Evolutionary conservation across 2,329 filamentous ascomycete species (phyloP).

Genomic region (Graphilbum sp.): DNA sequence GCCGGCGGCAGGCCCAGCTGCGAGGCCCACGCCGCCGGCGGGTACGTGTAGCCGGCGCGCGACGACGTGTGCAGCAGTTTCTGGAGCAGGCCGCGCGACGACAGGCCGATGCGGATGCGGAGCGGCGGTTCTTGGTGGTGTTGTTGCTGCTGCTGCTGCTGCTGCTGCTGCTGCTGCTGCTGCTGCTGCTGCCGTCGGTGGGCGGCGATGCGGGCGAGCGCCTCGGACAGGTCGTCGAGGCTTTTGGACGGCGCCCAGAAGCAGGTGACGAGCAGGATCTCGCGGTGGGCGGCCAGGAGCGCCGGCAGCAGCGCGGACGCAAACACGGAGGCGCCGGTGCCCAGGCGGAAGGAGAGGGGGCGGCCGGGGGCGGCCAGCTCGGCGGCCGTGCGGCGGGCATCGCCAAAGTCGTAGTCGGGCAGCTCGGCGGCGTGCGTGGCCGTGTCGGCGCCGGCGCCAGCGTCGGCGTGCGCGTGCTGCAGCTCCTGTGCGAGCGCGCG

Average conservation of each 20-base stretch:
- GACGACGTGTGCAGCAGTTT: slow-evolving; percentile 60
- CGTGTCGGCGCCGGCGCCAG: too few species aligned
- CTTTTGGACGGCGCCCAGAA: slow-evolving; percentile 38
- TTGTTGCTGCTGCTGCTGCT: too few species aligned
- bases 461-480: too few species aligned
- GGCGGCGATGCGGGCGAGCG: slow-evolving; percentile 40
- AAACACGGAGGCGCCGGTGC: slow-evolving; percentile 42
- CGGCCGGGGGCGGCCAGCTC: slow-evolving; percentile 30
- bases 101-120: slow-evolving; percentile 59
- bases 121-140: too few species aligned
- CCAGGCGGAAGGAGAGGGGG: slow-evolving; percentile 32
- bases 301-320: slow-evolving; percentile 40
- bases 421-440: slow-evolving; percentile 19
- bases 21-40: slow-evolving; percentile 37
- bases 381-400: slow-evolving; percentile 13
- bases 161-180: too few species aligned
- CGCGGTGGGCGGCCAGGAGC: slow-evolving; percentile 23
- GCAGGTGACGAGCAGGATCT: slow-evolving; percentile 11
- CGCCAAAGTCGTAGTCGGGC: slow-evolving; percentile 28
- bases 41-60: slow-evolving; percentile 43
- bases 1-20: slow-evolving; percentile 47
- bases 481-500: slow-evolving; percentile 11
- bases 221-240: slow-evolving; percentile 36
- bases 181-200: too few species aligned
- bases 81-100: slow-evolving; percentile 54